Conservation (phyloP, 2,329 filamentous ascomycete species). For the Elsinoe perseae region DNA sequence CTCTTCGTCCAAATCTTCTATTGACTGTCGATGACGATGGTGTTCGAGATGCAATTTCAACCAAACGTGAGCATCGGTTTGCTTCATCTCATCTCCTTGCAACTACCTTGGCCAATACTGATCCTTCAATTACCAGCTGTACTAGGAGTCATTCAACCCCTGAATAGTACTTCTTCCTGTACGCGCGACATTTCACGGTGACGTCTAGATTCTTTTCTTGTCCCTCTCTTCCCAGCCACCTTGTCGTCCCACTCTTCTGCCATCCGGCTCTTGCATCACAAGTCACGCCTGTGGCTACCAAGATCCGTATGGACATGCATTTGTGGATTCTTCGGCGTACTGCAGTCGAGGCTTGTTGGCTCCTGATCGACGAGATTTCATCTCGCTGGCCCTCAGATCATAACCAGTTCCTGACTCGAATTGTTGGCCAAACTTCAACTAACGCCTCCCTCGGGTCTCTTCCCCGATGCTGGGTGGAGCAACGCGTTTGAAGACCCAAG, state of each 20-base stretch:
- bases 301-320: background rate
- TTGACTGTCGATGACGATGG: conserved; percentile 1
- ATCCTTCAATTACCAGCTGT: background rate
- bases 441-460: conserved; percentile 14
- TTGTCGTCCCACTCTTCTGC: background rate
- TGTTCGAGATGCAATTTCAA: conserved; percentile 5
- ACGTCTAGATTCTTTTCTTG: conserved; percentile 7
- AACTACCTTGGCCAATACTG: conserved; percentile 2
- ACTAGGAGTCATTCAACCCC: background rate
- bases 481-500: conserved; percentile 11
- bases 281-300: background rate
- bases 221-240: conserved; percentile 2
- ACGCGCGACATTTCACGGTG: conserved; percentile 5
- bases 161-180: too few species aligned
- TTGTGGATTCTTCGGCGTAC: background rate
- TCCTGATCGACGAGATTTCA: conserved; percentile 14
- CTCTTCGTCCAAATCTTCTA: background rate
- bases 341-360: conserved; percentile 12
- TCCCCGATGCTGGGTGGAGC: conserved; percentile 9
- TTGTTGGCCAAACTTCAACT: conserved; percentile 12
- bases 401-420: conserved; percentile 14
- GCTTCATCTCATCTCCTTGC: conserved; percentile 10
- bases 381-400: conserved; percentile 7
- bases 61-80: conserved; percentile 2
- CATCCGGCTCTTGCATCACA: background rate